These are phyloP conservation scores for Cichorium intybus DNA, from an alignment of 140 eudicot species.

Conservation along the genomic window DNA sequence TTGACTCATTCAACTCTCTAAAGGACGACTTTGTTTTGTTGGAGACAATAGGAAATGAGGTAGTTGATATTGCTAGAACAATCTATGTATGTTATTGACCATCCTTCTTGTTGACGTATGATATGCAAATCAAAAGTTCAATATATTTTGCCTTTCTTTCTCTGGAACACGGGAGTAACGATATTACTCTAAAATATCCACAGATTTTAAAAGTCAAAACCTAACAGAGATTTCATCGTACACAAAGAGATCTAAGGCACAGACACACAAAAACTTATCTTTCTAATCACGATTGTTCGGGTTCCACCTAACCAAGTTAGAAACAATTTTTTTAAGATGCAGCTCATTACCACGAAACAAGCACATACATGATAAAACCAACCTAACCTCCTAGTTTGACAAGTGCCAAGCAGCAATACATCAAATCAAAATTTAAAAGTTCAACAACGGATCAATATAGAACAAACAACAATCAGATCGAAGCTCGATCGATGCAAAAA, in stretches of 20 bases:
- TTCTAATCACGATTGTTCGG: not conserved
- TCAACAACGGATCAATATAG: not conserved
- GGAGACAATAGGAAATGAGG: not conserved
- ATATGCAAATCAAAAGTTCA: not conserved
- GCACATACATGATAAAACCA: not conserved
- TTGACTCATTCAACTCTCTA: not conserved
- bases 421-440: not conserved
- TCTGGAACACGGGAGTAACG: not conserved
- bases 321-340: not conserved
- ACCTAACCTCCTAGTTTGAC: constrained; percentile 3
- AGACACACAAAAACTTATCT: constrained; percentile 2
- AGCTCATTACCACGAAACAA: not conserved
- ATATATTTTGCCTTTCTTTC: not conserved
- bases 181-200: not conserved
- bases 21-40: not conserved
- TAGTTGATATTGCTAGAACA: not conserved
- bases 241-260: constrained; percentile 17
- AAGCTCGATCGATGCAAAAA: constrained; percentile 23
- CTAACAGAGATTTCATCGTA: constrained; percentile 7
- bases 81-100: not conserved
- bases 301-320: not conserved
- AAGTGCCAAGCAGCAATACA: constrained; percentile 1
- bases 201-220: constrained; percentile 19
- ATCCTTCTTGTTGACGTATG: constrained; percentile 3
- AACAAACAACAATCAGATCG: constrained; percentile 26